phyloP scores from a whole-genome alignment of 768 basidiomycete species.

The Roridomyces roridus region DNA sequence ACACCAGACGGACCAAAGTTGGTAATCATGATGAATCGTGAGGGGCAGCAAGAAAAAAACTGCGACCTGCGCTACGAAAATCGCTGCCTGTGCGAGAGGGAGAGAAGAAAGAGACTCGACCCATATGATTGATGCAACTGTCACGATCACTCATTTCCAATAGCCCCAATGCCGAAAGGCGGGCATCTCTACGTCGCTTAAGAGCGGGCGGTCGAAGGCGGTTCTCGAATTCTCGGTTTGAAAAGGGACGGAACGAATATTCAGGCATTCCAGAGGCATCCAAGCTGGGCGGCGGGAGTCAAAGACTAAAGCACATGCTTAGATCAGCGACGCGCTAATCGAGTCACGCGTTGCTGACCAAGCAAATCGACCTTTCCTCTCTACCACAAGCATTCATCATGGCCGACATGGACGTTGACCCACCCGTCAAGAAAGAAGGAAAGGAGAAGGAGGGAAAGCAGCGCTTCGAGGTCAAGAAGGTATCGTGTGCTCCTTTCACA shows the following conservation, averaged over 20 bases:
- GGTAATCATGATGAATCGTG: slow-evolving; percentile 8
- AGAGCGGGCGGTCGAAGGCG: no score
- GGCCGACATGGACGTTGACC: slow-evolving; percentile 61
- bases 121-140: not conserved
- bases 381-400: slow-evolving; percentile 32
- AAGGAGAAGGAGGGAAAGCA: slow-evolving; percentile 68
- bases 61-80: slow-evolving; percentile 24
- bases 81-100: slow-evolving; percentile 20
- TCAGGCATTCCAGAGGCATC: no score
- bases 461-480: slow-evolving; percentile 98
- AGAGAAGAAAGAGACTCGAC: not conserved
- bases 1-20: not conserved
- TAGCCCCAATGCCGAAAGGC: no score
- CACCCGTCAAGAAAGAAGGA: slow-evolving; percentile 48
- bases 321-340: no score
- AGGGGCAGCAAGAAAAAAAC: not conserved
- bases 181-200: no score
- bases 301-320: no score
- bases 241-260: no score
- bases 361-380: not conserved
- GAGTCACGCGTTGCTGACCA: not conserved
- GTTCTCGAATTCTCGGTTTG: no score
- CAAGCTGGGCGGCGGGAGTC: no score
- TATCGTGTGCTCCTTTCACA: slow-evolving; percentile 37
- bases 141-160: no score